phyloP scores from a whole-genome alignment of 2,329 filamentous ascomycete genomes.

The Exophiala sp. region DNA sequence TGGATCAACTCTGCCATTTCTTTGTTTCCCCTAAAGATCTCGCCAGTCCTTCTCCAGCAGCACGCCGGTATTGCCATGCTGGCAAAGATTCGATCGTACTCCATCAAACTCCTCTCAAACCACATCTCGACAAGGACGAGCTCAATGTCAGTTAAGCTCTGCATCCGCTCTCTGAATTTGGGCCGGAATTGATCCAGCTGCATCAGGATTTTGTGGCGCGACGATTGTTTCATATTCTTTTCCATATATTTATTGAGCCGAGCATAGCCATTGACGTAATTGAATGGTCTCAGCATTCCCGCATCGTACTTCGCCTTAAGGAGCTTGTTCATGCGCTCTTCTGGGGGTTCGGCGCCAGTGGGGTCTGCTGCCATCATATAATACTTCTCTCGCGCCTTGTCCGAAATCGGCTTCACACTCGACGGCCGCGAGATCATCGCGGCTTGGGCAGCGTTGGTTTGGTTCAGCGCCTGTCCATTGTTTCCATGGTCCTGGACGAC shows the following conservation, averaged over 20 bases:
- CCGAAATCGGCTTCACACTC: slow-evolving; percentile 55
- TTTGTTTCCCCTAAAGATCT: slow-evolving; percentile 95
- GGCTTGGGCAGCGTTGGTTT: slow-evolving; percentile 34
- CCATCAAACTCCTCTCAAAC: slow-evolving; percentile 95
- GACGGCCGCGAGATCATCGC: slow-evolving; percentile 57
- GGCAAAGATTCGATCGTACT: slow-evolving; percentile 96
- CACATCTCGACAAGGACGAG: slow-evolving; percentile 96
- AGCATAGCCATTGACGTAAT: slow-evolving; percentile 95
- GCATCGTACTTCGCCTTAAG: slow-evolving; percentile 95
- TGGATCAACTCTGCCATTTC: slow-evolving; percentile 97
- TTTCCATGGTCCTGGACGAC: slow-evolving; percentile 36
- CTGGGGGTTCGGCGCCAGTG: slow-evolving; percentile 75
- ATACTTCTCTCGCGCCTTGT: slow-evolving; percentile 71
- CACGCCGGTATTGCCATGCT: slow-evolving; percentile 98
- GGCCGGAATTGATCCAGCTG: slow-evolving; percentile 90
- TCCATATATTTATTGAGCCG: slow-evolving; percentile 88
- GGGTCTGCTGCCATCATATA: slow-evolving; percentile 96
- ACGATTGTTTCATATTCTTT: slow-evolving; percentile 70
- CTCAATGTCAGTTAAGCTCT: slow-evolving; percentile 86
- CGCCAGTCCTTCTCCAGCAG: slow-evolving; percentile 92
- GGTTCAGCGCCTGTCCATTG: slow-evolving; percentile 36
- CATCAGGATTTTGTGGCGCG: slow-evolving; percentile 83
- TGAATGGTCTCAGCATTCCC: slow-evolving; percentile 90
- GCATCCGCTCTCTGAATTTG: slow-evolving; percentile 92
- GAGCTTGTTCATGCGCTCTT: slow-evolving; percentile 91